These are phyloP conservation scores for Tuber calosporum DNA, from an alignment of 495 filamentous ascomycete genomes.

Conservation along the genomic window DNA sequence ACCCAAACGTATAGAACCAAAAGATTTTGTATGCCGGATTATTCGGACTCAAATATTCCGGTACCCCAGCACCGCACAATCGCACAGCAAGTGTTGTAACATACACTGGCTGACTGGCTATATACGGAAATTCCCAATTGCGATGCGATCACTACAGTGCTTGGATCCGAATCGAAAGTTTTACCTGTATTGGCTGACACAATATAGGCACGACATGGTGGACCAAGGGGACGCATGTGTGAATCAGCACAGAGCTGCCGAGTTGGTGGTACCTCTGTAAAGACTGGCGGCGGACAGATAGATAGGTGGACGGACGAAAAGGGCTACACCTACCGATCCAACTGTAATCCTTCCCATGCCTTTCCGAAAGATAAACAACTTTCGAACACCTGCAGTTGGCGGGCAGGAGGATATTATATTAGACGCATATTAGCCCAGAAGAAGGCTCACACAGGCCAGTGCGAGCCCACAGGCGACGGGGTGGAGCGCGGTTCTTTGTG, in stretches of 20 bases:
- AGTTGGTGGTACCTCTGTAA: background rate
- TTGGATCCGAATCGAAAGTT: background rate
- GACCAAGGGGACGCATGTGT: background rate
- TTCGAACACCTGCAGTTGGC: background rate
- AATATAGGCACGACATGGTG: background rate
- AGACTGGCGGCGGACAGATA: background rate
- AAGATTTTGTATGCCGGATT: background rate
- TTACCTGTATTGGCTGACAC: background rate
- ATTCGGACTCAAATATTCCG: background rate
- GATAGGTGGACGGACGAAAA: background rate
- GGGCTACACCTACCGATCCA: background rate
- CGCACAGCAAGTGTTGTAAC: background rate
- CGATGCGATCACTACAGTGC: background rate
- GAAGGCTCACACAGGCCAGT: background rate
- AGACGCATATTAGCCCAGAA: background rate
- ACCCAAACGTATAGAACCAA: background rate
- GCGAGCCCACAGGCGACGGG: background rate
- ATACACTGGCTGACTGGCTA: background rate
- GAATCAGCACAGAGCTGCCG: background rate
- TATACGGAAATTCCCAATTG: background rate
- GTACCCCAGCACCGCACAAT: background rate
- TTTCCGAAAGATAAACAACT: background rate
- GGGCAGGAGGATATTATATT: constrained; percentile 1
- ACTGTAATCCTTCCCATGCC: background rate
- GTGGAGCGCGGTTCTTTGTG: background rate